Base-by-base conservation (phyloP, 139 green algal genomes). In the Asterochloris erici region DNA sequence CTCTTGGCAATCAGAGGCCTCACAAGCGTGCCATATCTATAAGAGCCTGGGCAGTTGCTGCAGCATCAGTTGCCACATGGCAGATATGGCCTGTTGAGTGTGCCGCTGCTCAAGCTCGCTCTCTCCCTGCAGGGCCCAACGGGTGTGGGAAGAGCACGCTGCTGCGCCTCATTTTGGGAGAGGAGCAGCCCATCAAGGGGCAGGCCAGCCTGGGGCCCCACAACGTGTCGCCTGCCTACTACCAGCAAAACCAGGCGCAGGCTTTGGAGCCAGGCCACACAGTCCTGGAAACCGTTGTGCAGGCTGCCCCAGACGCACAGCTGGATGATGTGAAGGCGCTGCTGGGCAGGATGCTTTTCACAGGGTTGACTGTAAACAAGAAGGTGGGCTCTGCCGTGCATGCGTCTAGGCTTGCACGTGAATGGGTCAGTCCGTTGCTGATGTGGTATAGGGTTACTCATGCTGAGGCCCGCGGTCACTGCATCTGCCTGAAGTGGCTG, bases 171-270 rank as follows among this genome's bases (percentile, higher is more conserved):
- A 93, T 99, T 78, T 96, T 98, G 92, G 95, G 94, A 9, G 84
- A 86, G 14, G 96, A 99, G 89, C 76, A 94, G 86, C 90, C 97
- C 12, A 74, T 91, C 38, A 29, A 68, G 68, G 84, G 92, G 14
- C 27, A 62, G 38, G 92, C 95, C 12, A 38, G 68, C 23, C 88
- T 98, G 68, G 96, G 95, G 24, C 81, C 88, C 47, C 91, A 98
- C 89, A 90, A 92, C 86, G 94, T 98, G 75, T 78, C 92, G 61
- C 92, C 94, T 74, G 99, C 98, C 92, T 99, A 99, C 92, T 99
- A 98, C 91, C 88, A 96, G 82, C 95, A 98, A 87, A 98, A 98
- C 87, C 97, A 99, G 84, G 94, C 95, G 10, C 94, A 99, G 84
- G 97, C 94, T 29, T 88, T 99, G 82, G 95, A 99, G 86, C 85